A percentile compares a stretch with the other conserved stretches of the same genome.
Conservation (phyloP, 192 early-diverging fungal genomes). For the Blastocladiella britannica region DNA sequence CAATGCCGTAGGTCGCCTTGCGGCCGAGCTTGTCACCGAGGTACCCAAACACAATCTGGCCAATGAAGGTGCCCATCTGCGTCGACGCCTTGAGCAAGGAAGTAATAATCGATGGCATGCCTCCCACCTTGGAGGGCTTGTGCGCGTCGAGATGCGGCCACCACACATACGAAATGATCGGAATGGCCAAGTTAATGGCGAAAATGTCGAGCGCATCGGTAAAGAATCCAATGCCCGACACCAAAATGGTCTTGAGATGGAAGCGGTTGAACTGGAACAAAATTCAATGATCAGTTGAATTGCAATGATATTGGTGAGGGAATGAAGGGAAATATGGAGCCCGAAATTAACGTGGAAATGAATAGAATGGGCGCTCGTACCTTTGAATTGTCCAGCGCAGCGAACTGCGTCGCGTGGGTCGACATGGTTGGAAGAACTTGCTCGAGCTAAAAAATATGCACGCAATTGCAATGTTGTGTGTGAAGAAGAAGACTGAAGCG, state of each 20-base stretch:
- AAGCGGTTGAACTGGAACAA: neutral
- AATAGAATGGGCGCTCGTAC: too few relatives aligned
- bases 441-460: too few relatives aligned
- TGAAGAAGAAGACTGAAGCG: too few relatives aligned
- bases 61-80: conserved; percentile 72
- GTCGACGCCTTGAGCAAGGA: conserved; percentile 67
- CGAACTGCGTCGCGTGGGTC: too few relatives aligned
- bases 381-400: too few relatives aligned
- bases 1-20: conserved; percentile 71
- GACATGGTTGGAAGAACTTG: too few relatives aligned
- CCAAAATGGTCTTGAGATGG: neutral
- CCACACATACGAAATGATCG: conserved; percentile 34
- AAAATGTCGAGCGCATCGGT: conserved; percentile 38
- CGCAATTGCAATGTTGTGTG: too few relatives aligned
- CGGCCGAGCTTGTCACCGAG: conserved; percentile 76
- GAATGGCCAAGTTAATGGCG: conserved; percentile 73
- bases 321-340: too few relatives aligned
- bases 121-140: conserved; percentile 19
- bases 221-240: conserved; percentile 36
- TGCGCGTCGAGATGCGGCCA: neutral
- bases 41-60: conserved; percentile 73
- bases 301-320: too few relatives aligned
- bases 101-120: conserved; percentile 44
- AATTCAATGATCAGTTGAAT: too few relatives aligned
- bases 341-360: too few relatives aligned